These are phyloP conservation scores for Pseudonitzschia multistriata DNA, from an alignment of 108 stramenopile species.

Conservation along the genomic window DNA sequence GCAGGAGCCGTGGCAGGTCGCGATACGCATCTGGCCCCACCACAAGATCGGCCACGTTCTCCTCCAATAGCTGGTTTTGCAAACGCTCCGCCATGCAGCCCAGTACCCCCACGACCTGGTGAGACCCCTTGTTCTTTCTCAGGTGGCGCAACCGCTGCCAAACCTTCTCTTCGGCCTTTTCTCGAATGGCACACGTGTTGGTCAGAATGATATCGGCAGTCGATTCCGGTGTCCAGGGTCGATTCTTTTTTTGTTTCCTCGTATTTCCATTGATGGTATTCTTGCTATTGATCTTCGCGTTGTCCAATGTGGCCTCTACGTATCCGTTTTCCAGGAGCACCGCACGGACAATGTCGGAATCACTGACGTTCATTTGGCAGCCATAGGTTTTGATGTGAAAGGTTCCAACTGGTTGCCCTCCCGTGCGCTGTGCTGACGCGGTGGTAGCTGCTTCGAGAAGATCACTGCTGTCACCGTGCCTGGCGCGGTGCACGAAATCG, in stretches of 20 bases:
- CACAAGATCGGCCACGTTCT: slow-evolving; percentile 88
- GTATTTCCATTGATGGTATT: slow-evolving; percentile 32
- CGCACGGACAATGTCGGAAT: slow-evolving; percentile 92
- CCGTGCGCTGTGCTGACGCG: slow-evolving; percentile 8
- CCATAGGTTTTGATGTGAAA: slow-evolving; percentile 99
- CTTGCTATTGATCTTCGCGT: neutral
- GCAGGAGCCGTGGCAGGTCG: slow-evolving; percentile 88
- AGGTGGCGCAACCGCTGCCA: slow-evolving; percentile 85
- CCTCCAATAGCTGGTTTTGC: slow-evolving; percentile 86
- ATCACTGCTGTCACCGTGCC: neutral
- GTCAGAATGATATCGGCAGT: slow-evolving; percentile 81
- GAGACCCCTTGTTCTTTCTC: slow-evolving; percentile 23
- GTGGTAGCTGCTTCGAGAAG: neutral
- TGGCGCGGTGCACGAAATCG: slow-evolving; percentile 22
- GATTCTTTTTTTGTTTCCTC: slow-evolving; percentile 3
- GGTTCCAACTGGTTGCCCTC: neutral
- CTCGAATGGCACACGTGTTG: slow-evolving; percentile 99
- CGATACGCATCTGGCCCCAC: slow-evolving; percentile 99
- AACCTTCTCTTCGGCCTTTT: slow-evolving; percentile 96
- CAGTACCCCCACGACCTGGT: slow-evolving; percentile 90
- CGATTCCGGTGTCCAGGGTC: slow-evolving; percentile 18
- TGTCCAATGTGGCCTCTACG: slow-evolving; percentile 30
- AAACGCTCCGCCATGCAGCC: slow-evolving; percentile 99
- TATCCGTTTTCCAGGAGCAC: slow-evolving; percentile 57
- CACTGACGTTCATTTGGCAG: slow-evolving; percentile 99